A percentile compares a stretch with the other conserved stretches of the same genome.
Evolutionary conservation across 176 grass and related monocot species (phyloP).

Genomic region (Tillandsia leiboldiana): DNA sequence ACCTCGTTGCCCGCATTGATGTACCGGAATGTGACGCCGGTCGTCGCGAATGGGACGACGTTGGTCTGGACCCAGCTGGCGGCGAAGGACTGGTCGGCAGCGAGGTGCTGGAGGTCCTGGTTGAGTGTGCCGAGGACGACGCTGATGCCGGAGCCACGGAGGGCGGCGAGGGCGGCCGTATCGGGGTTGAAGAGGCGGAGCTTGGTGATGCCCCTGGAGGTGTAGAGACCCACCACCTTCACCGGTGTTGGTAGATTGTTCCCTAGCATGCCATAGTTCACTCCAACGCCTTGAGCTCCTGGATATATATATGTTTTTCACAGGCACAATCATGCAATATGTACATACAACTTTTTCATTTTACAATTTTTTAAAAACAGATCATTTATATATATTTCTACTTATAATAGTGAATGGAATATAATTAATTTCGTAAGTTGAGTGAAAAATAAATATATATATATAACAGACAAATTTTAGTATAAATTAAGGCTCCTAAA

Average conservation of each 20-base stretch:
- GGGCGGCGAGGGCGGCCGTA: conserved; percentile 38
- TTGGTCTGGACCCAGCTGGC: conserved; percentile 56
- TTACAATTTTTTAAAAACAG: neutral
- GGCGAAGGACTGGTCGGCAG: conserved; percentile 42
- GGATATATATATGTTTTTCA: neutral
- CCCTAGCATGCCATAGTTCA: conserved; percentile 77
- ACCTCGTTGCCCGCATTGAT: conserved; percentile 7
- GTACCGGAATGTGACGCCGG: conserved; percentile 57
- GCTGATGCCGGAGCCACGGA: conserved; percentile 46
- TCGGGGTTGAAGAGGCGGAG: conserved; percentile 75
- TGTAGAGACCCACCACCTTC: conserved; percentile 59
- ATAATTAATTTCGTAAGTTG: too few species aligned
- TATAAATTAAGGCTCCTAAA: too few species aligned
- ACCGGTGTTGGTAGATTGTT: conserved; percentile 69
- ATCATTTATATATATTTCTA: neutral
- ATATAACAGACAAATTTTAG: too few species aligned
- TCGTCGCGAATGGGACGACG: conserved; percentile 52
- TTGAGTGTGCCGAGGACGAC: conserved; percentile 82
- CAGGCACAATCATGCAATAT: neutral
- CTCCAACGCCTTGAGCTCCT: conserved; percentile 55
- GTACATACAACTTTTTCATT: neutral
- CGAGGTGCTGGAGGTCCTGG: conserved; percentile 50
- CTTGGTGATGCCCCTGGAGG: conserved; percentile 35
- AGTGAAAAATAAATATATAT: too few species aligned
- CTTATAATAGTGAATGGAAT: too few species aligned